A percentile compares a stretch with the other conserved stretches of the same genome.
Conservation (phyloP, 495 filamentous ascomycete genomes). For the Penicillium waksmanii region DNA sequence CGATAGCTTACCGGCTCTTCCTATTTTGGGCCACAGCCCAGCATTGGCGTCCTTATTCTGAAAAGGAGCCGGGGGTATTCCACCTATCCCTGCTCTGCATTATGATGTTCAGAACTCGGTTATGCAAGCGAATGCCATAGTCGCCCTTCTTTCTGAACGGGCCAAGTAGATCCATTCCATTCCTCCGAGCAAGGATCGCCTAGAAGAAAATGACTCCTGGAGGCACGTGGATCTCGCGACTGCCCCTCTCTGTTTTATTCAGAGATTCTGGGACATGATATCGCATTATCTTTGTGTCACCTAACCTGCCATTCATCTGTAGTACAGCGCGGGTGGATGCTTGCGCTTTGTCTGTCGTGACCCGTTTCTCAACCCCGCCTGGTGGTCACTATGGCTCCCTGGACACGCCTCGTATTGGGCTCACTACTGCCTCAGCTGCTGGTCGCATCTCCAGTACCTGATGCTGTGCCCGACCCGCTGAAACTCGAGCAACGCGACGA, state of each 20-base stretch:
- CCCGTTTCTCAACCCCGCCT: slow-evolving; percentile 1
- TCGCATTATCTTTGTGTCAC: slow-evolving; percentile 1
- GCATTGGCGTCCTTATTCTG: slow-evolving; percentile 1
- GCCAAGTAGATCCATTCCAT: slow-evolving; percentile 21
- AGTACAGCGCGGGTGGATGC: slow-evolving; percentile 9
- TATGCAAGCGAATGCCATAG: slow-evolving; percentile 24
- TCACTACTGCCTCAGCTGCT: slow-evolving; percentile 20
- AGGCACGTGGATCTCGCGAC: slow-evolving; percentile 21
- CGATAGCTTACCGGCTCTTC: slow-evolving; percentile 10
- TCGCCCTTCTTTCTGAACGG: slow-evolving; percentile 6
- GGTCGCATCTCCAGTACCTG: slow-evolving; percentile 19
- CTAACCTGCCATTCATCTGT: slow-evolving; percentile 6
- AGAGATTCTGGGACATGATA: background rate
- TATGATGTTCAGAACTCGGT: slow-evolving; percentile 14
- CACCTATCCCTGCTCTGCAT: slow-evolving; percentile 10
- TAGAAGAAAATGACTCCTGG: slow-evolving; percentile 7
- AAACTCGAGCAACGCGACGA: slow-evolving; percentile 17
- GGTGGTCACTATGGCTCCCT: slow-evolving; percentile 28
- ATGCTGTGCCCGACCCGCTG: slow-evolving; percentile 6
- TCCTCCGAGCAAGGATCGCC: slow-evolving; percentile 18
- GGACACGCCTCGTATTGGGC: slow-evolving; percentile 25
- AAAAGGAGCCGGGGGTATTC: background rate
- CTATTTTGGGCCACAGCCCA: slow-evolving; percentile 4
- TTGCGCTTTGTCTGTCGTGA: slow-evolving; percentile 13
- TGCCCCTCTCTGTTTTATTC: slow-evolving; percentile 13